Percentiles rank a stretch among this genome's conserved stretches.
These are phyloP conservation scores for Pleurotus djamor DNA, from an alignment of 768 basidiomycete species.

Conservation along the genomic window DNA sequence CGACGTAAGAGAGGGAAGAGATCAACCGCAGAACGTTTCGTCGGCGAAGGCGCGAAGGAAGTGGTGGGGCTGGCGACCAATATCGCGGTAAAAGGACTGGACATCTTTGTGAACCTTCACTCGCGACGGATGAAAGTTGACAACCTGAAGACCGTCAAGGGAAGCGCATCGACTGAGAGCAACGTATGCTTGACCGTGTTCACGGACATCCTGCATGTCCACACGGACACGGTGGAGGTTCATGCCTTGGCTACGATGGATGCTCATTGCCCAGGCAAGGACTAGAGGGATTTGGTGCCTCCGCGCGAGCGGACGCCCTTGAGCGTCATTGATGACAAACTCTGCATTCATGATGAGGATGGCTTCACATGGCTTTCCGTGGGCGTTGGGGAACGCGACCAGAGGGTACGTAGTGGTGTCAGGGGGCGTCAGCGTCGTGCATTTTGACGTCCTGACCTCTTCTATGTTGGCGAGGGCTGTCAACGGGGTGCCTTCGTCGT, in stretches of 20 bases:
- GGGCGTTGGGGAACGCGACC: conserved; percentile 37
- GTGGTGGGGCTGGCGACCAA: no score
- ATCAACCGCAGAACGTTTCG: no score
- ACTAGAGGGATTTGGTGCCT: conserved; percentile 53
- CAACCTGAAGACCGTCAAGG: conserved; percentile 60
- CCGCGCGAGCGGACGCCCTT: conserved; percentile 45
- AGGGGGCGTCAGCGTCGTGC: background rate
- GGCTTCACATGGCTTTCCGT: conserved; percentile 30
- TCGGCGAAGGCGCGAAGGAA: no score
- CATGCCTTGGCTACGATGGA: conserved; percentile 84
- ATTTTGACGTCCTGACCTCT: conserved; percentile 16
- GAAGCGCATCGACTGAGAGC: conserved; percentile 65
- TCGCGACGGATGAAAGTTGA: conserved; percentile 55
- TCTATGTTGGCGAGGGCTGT: conserved; percentile 41
- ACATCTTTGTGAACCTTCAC: conserved; percentile 38
- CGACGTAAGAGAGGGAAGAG: no score
- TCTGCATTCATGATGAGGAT: conserved; percentile 50
- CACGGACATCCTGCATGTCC: conserved; percentile 75
- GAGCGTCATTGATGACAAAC: conserved; percentile 49
- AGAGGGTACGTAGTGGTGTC: conserved; percentile 42
- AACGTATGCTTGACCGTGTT: conserved; percentile 68
- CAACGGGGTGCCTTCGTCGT: conserved; percentile 35
- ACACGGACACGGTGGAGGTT: conserved; percentile 79
- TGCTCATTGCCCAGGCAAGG: conserved; percentile 80
- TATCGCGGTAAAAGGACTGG: no score